A percentile compares a stretch with the other conserved stretches of the same genome.
phyloP scores from a whole-genome alignment of 2,329 filamentous ascomycete genomes.

The Cercospora canescens region DNA sequence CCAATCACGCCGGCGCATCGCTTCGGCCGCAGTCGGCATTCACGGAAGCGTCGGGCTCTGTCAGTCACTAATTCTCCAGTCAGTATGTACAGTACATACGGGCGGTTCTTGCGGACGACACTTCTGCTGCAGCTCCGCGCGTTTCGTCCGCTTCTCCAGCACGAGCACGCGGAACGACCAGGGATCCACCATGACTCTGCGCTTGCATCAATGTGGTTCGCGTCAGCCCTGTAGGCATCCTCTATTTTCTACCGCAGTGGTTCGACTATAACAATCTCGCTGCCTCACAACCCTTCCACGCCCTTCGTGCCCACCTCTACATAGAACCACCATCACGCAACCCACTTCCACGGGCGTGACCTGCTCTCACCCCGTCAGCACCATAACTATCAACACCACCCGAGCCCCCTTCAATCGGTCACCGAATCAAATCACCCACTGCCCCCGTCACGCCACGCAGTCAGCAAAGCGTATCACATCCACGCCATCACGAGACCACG shows the following conservation, averaged over 20 bases:
- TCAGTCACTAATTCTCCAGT: neutral
- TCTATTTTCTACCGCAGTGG: neutral
- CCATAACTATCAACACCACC: constrained; percentile 1
- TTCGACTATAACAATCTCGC: neutral
- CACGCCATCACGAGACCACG: neutral
- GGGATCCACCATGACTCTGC: constrained; percentile 2
- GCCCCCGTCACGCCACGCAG: neutral
- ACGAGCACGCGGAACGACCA: neutral
- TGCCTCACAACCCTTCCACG: neutral
- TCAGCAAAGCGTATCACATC: neutral
- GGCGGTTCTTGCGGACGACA: neutral
- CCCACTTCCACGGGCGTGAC: neutral
- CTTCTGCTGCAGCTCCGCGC: neutral
- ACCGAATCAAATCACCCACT: neutral
- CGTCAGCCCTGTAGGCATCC: constrained; percentile 7
- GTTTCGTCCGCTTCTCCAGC: neutral
- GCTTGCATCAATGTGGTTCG: constrained; percentile 2
- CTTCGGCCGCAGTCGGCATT: neutral
- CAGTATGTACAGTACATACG: neutral
- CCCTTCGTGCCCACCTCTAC: neutral
- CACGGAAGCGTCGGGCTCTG: neutral
- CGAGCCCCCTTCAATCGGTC: neutral
- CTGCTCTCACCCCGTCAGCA: neutral
- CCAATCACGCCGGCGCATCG: neutral
- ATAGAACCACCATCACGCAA: neutral